Base-by-base conservation (phyloP, 768 basidiomycete genomes). In the Lactifluus piperatus region DNA sequence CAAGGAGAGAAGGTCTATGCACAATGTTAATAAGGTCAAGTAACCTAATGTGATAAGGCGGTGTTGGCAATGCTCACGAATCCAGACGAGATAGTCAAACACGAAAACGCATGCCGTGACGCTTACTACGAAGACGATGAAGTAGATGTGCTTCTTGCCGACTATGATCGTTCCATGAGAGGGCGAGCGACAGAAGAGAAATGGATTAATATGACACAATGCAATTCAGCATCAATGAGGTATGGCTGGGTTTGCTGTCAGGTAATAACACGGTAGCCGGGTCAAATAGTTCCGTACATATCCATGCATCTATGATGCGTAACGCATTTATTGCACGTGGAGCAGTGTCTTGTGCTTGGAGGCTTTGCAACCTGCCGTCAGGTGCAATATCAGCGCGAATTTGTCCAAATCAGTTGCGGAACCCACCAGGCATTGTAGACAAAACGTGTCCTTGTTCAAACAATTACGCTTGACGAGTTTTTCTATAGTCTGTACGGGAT, bases 11-110 rank as follows among this genome's bases (percentile, higher is more conserved):
- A 45, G 18, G 36, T 58, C 36, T 57, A 37, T 10, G 22, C 41
- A 30, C 1, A 36, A 5, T 32, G 11, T 30, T 6, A 14, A 39
- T 18, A 6, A n/a, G 37, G 29, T 54, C 24, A 26, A 34, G 39
- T n/a, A 34, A 14, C 4, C 1, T 1, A 45, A 43, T 6, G 32
- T 16, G 10, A 7, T 9, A 36, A 52, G 22, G 20, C 1, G 37
- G 30, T 10, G n/a, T 4, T 13, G 24, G 45, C 34, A 34, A 34
- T 22, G 22, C 58, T 55, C 22, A 60, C 58, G 24, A 13, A 10
- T 50, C 53, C 52, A 60, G 16, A 37, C 52, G 22, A 60, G 41
- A 32, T 60, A 55, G 26, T 54, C 32, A 16, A 60, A 60, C 1
- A 36, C 8, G 8, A 37, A 8, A 16, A 54, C 4, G 20, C 47